phyloP scores from a whole-genome alignment of 257 asterid species.

The Cinchona pubescens region DNA sequence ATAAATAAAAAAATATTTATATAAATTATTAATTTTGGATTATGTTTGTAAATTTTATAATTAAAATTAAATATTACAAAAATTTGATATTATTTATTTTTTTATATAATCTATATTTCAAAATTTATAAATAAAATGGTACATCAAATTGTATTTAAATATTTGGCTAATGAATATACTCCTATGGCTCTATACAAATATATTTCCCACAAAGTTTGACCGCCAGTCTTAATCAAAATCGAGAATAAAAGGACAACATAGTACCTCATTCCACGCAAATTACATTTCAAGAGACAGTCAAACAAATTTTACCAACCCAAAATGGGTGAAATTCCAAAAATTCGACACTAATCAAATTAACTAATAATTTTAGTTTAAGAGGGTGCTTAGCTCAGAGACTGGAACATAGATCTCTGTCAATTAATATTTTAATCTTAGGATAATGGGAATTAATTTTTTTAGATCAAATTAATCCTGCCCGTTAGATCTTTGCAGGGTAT shows the following conservation, averaged over 20 bases:
- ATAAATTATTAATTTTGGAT: no score
- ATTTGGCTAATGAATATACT: neutral
- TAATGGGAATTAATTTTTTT: neutral
- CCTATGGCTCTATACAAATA: neutral
- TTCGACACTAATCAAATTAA: neutral
- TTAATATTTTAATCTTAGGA: neutral
- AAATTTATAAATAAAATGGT: no score
- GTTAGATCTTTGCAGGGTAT: conserved; percentile 19
- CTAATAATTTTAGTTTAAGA: neutral
- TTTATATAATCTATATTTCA: no score
- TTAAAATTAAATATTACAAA: no score
- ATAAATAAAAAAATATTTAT: no score
- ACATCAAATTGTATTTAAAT: no score
- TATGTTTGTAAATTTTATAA: no score
- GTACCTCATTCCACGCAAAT: neutral
- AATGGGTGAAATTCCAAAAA: neutral
- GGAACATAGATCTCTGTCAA: conserved; percentile 7
- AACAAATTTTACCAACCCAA: neutral
- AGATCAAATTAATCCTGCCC: neutral
- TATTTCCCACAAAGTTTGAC: conserved; percentile 1
- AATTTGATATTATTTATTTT: no score
- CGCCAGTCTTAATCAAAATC: neutral
- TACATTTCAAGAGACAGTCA: neutral
- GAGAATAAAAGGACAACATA: neutral
- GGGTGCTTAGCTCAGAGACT: neutral